These are phyloP conservation scores for Chlamydomonas sp. DNA, from an alignment of 139 green algal species.

Conservation along the genomic window DNA sequence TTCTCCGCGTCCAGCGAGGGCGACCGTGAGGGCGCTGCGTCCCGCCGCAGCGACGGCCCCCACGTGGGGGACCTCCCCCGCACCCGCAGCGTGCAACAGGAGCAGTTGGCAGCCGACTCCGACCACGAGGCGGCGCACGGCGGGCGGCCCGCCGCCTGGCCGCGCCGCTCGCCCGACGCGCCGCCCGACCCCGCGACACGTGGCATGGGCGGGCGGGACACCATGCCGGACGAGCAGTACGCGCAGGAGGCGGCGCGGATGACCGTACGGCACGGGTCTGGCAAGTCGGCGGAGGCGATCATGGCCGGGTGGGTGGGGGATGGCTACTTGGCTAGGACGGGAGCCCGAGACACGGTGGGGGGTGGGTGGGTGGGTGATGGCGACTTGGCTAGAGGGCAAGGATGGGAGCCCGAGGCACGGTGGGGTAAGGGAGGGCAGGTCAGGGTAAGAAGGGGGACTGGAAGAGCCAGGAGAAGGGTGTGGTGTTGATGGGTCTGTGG, in stretches of 20 bases:
- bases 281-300: constrained; percentile 23
- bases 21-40: no score
- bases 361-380: no score
- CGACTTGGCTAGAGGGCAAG: no score
- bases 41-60: background rate
- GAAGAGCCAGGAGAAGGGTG: no score
- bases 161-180: constrained; percentile 10
- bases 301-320: constrained; percentile 15
- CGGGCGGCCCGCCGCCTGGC: constrained; percentile 2
- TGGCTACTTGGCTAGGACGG: background rate
- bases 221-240: background rate
- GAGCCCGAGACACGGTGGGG: no score
- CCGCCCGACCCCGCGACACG: constrained; percentile 34
- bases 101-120: background rate
- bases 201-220: constrained; percentile 20
- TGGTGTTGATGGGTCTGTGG: no score
- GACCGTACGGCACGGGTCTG: constrained; percentile 30
- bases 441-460: no score
- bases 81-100: constrained; percentile 28
- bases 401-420: no score
- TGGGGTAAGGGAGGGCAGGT: no score
- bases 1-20: no score
- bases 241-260: constrained; percentile 28
- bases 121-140: background rate
- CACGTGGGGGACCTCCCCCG: constrained; percentile 31